Evolutionary conservation across 805 yeast genomes (phyloP).

Genomic region (Yarrowia phangngaensis): DNA sequence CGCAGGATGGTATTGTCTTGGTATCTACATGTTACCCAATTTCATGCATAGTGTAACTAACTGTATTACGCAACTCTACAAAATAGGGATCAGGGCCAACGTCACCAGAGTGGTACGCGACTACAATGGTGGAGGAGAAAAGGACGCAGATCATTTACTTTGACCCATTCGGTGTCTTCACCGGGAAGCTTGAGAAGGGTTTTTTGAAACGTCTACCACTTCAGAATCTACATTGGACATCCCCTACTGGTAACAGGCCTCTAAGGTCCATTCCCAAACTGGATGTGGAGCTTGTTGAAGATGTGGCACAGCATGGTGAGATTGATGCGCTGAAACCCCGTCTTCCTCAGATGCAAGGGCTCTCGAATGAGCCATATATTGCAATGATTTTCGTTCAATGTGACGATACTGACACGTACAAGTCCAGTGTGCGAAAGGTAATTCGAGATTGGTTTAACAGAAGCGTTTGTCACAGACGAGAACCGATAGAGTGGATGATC

Average conservation of each 20-base stretch:
- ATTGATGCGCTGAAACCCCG: conserved; percentile 29
- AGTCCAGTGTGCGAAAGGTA: conserved; percentile 75
- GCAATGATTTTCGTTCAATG: conserved; percentile 66
- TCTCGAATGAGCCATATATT: conserved; percentile 52
- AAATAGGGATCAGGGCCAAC: conserved; percentile 5
- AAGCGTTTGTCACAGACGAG: conserved; percentile 42
- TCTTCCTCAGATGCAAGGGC: conserved; percentile 43
- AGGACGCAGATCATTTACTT: conserved; percentile 52
- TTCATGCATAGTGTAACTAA: too few species aligned
- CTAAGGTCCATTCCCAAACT: conserved; percentile 61
- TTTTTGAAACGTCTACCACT: conserved; percentile 51
- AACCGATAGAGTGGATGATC: conserved; percentile 59
- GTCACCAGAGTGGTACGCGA: conserved; percentile 13
- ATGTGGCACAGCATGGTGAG: conserved; percentile 43
- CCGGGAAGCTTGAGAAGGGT: conserved; percentile 39
- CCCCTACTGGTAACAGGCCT: conserved; percentile 44
- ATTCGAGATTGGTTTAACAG: conserved; percentile 72
- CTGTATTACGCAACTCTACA: too few species aligned
- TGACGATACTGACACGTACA: conserved; percentile 66
- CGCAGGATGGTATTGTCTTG: too few species aligned
- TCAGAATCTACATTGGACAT: conserved; percentile 67
- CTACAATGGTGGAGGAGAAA: conserved; percentile 28
- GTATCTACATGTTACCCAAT: too few species aligned
- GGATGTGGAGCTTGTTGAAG: conserved; percentile 54
- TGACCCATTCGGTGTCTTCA: conserved; percentile 65